Base-by-base conservation (phyloP, 192 early-diverging fungal genomes). In the Bifiguratus adelaidae region DNA sequence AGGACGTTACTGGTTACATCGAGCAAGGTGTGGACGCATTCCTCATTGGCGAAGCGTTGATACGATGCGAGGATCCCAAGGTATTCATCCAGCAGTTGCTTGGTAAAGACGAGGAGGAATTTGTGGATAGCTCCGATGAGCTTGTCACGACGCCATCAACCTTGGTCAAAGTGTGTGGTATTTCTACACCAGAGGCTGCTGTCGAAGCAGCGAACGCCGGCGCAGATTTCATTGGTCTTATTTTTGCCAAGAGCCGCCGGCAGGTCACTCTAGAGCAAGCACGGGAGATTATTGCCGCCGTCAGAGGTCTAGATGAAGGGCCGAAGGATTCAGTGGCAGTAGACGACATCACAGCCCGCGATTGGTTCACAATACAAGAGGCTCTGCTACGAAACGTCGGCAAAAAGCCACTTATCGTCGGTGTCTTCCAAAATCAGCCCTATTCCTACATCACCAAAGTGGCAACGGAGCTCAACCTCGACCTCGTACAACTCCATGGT, bases 401-500 rank as follows among this genome's bases (percentile, higher is more conserved):
- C 48, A 34, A 70, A 63, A 74, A 73, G 33, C 97, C 97, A 16
- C 65, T 91, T 41, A 60, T 94, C 12, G 88, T 92, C 1, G 97
- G 97, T 4, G 94, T 99, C 7, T 99, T 99, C 61, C 76, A 77
- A 50, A 88, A 94, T 57, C 88, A 92, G 33, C 49, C 78, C 1
- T 48, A 87, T 18, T 84, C 83, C 35, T 61, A 90, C 44, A 91
- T 97, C 47, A 74, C 76, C 20, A 49, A 59, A 1, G 71, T 83
- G 5, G 81, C 78, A 3, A 51, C 63, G 15, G 55, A 55, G 15
- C 72, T 83, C 18, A 79, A 81, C 15, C 68, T 99, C 16, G 95
- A 99, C 60, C 37, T 95, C 26, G 83, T 96, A 15, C 97, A 99
- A 73, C 70, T 97, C 43, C 97, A 99, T 65, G 90, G 91, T 1